Evolutionary conservation across 176 grass and related monocot genomes (phyloP), one percentile per base, ranked within the genome.

Genomic region (Chloris gayana): DNA sequence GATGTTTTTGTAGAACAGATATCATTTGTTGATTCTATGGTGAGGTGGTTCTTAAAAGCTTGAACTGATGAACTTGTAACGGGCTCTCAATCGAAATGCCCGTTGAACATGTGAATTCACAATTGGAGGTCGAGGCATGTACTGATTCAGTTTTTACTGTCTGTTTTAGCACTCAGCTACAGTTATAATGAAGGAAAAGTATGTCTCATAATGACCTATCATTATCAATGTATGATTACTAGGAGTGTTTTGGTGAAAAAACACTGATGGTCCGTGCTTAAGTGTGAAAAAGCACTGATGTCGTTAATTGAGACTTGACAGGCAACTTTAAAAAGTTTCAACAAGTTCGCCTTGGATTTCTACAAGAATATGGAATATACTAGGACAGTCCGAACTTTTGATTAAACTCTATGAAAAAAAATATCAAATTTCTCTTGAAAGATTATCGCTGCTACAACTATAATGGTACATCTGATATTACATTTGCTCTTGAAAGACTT

Each of bases 1-100:
- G 73, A 53, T 78, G 78, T 82, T 78, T 77, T 78, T 56, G 38
- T 78, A 89, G 73, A 67, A 26, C 79, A 68, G 10, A 74, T 82
- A 82, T 4, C 83, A 86, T 89, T 89, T 53, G 79, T 89, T 89
- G 31, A 78, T 74, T 89, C 0, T 78, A 33, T 67, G 73, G 59
- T 66, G 39, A 67, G 67, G 49, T 72, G 17, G 9, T 85, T 66
- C 37, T 54, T 66, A n/a, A 60, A 57, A 69, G 72, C 67, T 73
- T 80, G 70, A 75, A 86, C 12, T 0, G 11, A 47, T 66, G 73
- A 64, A 77, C 3, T 60, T 60, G 46, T 41, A 39, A 49, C 27
- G 59, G 59, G 6, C 30, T 49, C 61, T 4, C 47, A 63, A 67
- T 29, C 68, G 73, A 49, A 58, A 39, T 29, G n/a, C 32, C 63